phyloP scores from a whole-genome alignment of 768 basidiomycete genomes.

The Jaapia argillacea region DNA sequence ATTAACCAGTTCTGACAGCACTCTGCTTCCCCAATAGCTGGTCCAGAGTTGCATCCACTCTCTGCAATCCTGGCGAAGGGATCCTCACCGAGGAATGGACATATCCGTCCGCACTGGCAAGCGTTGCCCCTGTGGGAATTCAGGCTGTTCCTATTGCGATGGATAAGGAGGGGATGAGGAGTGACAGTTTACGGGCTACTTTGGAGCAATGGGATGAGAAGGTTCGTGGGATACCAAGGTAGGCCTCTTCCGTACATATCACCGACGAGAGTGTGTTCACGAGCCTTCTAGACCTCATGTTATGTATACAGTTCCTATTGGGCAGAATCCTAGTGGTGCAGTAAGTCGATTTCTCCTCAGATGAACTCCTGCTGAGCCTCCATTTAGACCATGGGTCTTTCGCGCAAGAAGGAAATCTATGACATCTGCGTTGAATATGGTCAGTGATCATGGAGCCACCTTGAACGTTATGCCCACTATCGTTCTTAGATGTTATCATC shows the following conservation, averaged over 20 bases:
- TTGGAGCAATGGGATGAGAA: conserved; percentile 59
- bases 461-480: neutral
- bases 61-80: conserved; percentile 59
- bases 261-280: conserved; percentile 2
- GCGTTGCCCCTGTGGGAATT: conserved; percentile 28
- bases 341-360: conserved; percentile 25
- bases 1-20: conserved; percentile 4
- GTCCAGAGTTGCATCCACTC: conserved; percentile 43
- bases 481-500: conserved; percentile 53
- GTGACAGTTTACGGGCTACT: conserved; percentile 44
- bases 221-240: conserved; percentile 47
- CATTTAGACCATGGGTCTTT: conserved; percentile 46
- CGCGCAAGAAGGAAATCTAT: conserved; percentile 73
- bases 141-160: conserved; percentile 47
- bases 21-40: conserved; percentile 25
- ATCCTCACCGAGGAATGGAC: conserved; percentile 62
- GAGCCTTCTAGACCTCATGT: conserved; percentile 45
- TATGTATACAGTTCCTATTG: conserved; percentile 70
- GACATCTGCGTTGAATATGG: conserved; percentile 77
- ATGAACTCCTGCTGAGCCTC: neutral
- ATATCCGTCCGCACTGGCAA: conserved; percentile 49
- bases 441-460: conserved; percentile 14
- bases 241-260: conserved; percentile 4
- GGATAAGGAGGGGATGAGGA: conserved; percentile 66
- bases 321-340: conserved; percentile 76